Base-by-base conservation (phyloP, 2,329 filamentous ascomycete genomes). In the Trichoderma aggressivum region DNA sequence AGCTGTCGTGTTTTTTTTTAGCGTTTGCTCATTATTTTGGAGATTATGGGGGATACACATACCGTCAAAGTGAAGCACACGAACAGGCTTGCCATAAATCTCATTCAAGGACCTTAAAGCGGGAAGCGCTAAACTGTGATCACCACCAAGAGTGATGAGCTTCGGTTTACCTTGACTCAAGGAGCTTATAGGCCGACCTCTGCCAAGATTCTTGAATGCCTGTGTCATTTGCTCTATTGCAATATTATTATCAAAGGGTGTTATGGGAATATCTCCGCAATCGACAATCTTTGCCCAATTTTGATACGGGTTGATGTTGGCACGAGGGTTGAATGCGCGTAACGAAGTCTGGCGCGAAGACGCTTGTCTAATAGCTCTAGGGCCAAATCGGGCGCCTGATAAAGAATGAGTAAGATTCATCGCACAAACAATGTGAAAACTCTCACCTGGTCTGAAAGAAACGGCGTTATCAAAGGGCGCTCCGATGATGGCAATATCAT, bases 211-310 rank as follows among this genome's bases (percentile, higher is more conserved):
- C 7, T 86, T 83, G 79, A 93, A 94, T 0, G 92, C 94, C 77
- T 91, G 89, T 32, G 88, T 92, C 94, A 97, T 97, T 81, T 97
- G 94, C 58, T 86, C 84, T 66, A 94, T 84, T 0, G 94, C 94
- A 12, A 97, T 84, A 1, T 85, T 89, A 79, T 97, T 97, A 83
- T 97, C 94, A 75, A 97, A 91, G 0, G 94, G 94, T 0, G 91
- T 93, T 74, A 97, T 86, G 34, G 94, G 94, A 71, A 97, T 94
- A 79, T 97, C 94, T 60, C 94, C 94, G 80, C 94, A 98, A 84
- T 98, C 94, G 65, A 96, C 84, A 71, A 97, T 89, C 62, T 88
- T 93, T 11, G 93, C 90, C 88, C 93, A 95, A 77, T 88, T 91
- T 78, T 91, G 75, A 82, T 96, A 97, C 0, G 94, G 94, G 80